Evolutionary conservation across 169 alveolate species (phyloP).

Genomic region (Plasmodium blacklocki): DNA sequence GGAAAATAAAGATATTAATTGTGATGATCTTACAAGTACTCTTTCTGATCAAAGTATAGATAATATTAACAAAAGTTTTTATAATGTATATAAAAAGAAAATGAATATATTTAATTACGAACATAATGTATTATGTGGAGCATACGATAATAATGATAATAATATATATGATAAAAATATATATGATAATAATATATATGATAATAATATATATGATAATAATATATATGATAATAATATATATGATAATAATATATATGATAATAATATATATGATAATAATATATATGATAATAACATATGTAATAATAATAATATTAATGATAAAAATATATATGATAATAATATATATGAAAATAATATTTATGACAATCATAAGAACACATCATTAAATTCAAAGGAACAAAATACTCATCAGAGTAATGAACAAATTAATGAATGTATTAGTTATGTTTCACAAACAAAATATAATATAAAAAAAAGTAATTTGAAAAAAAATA

Average conservation of each 20-base stretch:
- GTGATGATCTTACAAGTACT: neutral
- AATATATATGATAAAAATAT: too few relatives aligned
- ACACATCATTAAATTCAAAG: neutral
- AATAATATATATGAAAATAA: too few relatives aligned
- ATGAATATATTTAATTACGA: slow-evolving; percentile 6
- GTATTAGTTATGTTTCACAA: neutral
- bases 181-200: too few relatives aligned
- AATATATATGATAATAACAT: too few relatives aligned
- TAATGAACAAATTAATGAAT: neutral
- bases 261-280: too few relatives aligned
- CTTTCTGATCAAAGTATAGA: neutral
- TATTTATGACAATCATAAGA: neutral
- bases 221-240: too few relatives aligned
- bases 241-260: too few relatives aligned
- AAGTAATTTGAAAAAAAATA: slow-evolving; percentile 2
- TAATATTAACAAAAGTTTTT: neutral
- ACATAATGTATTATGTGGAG: slow-evolving; percentile 12
- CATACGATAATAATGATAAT: slow-evolving; percentile 4
- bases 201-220: too few relatives aligned
- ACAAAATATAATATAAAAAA: neutral
- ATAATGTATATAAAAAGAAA: neutral
- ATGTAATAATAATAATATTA: too few relatives aligned
- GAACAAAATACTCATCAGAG: too few relatives aligned
- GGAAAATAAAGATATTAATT: neutral
- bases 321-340: too few relatives aligned